phyloP scores from a whole-genome alignment of 2,329 filamentous ascomycete genomes.

The Colletotrichum nymphaeae region DNA sequence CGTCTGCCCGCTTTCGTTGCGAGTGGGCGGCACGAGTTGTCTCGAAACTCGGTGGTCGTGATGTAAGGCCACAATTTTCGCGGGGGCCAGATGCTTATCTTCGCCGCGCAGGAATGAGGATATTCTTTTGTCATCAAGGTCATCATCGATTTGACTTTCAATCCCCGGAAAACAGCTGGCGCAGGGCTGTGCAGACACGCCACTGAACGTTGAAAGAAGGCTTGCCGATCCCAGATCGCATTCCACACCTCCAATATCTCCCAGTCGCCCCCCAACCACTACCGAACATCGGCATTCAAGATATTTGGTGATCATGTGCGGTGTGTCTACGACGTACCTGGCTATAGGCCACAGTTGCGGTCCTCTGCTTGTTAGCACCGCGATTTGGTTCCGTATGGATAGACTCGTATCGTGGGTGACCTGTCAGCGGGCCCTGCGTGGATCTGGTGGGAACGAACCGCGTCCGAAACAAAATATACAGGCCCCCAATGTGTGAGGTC shows the following conservation, averaged over 20 bases:
- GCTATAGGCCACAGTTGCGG: background rate
- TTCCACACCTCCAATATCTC: background rate
- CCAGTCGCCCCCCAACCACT: background rate
- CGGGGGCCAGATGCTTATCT: background rate
- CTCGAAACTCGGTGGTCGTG: background rate
- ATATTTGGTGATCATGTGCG: background rate
- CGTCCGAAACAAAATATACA: slow-evolving; percentile 20
- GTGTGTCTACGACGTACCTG: background rate
- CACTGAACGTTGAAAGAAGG: background rate
- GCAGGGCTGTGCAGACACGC: background rate
- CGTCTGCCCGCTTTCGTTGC: background rate
- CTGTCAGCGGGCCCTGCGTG: slow-evolving; percentile 13
- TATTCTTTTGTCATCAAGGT: slow-evolving; percentile 2
- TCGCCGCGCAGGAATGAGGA: background rate
- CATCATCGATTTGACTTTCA: background rate
- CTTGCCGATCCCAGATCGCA: slow-evolving; percentile 4
- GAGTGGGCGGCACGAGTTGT: background rate
- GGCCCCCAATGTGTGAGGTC: background rate
- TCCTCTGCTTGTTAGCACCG: background rate
- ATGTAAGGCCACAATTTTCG: slow-evolving; percentile 21
- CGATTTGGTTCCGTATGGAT: background rate
- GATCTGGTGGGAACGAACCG: slow-evolving; percentile 11
- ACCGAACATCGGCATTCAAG: slow-evolving; percentile 3
- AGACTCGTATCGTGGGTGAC: background rate
- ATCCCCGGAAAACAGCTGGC: background rate